Base-by-base conservation (phyloP, 1,139 yeast species). In the Diutina mesorugosa region DNA sequence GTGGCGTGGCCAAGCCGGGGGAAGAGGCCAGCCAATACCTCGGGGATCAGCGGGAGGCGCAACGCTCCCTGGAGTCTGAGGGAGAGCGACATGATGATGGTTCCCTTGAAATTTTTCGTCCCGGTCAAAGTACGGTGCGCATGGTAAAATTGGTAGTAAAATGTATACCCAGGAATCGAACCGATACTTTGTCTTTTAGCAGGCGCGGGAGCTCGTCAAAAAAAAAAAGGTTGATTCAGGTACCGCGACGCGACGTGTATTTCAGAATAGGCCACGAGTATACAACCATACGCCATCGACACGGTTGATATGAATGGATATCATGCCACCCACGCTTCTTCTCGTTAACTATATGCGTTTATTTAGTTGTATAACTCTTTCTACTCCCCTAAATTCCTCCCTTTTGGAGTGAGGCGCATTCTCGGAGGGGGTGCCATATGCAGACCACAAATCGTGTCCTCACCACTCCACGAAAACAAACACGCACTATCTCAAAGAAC, bases 11-110 rank as follows among this genome's bases (percentile, higher is more conserved):
- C 41, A 16, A 50, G 14, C 29, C 53, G 53, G 8, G 53, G 53
- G 6, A 50, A 32, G 28, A 50, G 45, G 7, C 53, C 35, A 9
- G 26, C 29, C 28, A 50, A 9, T 29, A 32, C 29, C 53, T 50
- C 45, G 26, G 53, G 45, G n/a, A 50, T 32, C 53, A 50, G 53
- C 28, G 53, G 53, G 8, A 50, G 16, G 41, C 45, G 45, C 21
- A 50, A 32, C 35, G 29, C 53, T 10, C 29, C 45, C 21, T n/a
- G 29, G 16, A 50, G 32, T 32, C 53, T 30, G 45, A 50, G 45
- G 45, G 53, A 32, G 53, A 50, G 53, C 41, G 53, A 50, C 53
- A 50, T 50, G 51, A 9, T 48, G 53, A 32, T 30, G 18, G 47
- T n/a, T n/a, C 21, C 21, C 8, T 6, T 45, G 53, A 50, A 50